Conservation (phyloP, 1,284 basidiomycete species). For the Malassezia brasiliensis region DNA sequence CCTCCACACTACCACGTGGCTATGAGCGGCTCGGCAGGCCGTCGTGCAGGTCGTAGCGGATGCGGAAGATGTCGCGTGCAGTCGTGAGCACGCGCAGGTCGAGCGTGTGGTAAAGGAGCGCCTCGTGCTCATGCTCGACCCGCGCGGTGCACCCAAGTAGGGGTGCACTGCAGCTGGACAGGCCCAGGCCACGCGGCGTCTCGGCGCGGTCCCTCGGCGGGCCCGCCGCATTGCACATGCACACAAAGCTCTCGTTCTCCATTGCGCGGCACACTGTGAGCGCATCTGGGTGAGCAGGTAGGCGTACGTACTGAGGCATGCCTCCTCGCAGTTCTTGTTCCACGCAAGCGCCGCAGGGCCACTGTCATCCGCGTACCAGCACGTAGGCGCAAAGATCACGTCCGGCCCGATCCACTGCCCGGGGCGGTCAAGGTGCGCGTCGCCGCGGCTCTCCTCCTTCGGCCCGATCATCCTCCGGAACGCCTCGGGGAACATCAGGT, state of each 20-base stretch:
- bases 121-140: slow-evolving; percentile 25
- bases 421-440: slow-evolving; percentile 20
- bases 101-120: slow-evolving; percentile 27
- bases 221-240: slow-evolving; percentile 43
- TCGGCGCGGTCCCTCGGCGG: slow-evolving; percentile 7
- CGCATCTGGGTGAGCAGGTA: slow-evolving; percentile 12
- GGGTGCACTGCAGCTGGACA: slow-evolving; percentile 33
- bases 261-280: slow-evolving; percentile 31
- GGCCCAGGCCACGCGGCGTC: slow-evolving; percentile 28
- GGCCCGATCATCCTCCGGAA: slow-evolving; percentile 31
- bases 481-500: slow-evolving; percentile 36
- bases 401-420: slow-evolving; percentile 32
- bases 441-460: neutral
- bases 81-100: slow-evolving; percentile 25
- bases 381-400: slow-evolving; percentile 41
- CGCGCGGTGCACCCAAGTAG: slow-evolving; percentile 30
- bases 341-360: slow-evolving; percentile 30
- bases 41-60: slow-evolving; percentile 9
- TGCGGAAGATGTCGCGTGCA: slow-evolving; percentile 7
- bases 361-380: slow-evolving; percentile 44
- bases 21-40: neutral
- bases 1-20: slow-evolving; percentile 1
- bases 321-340: slow-evolving; percentile 31
- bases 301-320: slow-evolving; percentile 18
- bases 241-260: slow-evolving; percentile 34